These are phyloP conservation scores for Lipomyces sp. DNA, from an alignment of 805 yeast genomes.

Conservation along the genomic window DNA sequence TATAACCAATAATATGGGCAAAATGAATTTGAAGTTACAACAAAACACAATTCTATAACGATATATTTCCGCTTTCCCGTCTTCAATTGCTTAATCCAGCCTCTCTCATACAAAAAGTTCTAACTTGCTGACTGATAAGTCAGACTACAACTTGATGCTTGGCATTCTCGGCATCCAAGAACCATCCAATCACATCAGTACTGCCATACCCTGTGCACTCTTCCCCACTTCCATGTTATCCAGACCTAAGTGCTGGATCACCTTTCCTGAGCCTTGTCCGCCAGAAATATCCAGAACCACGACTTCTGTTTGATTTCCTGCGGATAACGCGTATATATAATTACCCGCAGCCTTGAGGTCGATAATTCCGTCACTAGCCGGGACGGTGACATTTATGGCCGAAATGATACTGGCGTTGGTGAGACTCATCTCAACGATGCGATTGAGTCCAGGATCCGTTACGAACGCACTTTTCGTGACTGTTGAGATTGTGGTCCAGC, in stretches of 20 bases:
- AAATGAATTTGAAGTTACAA: too few species aligned
- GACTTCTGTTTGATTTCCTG: conserved; percentile 6
- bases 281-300: neutral
- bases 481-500: neutral
- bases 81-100: too few species aligned
- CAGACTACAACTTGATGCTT: neutral
- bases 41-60: too few species aligned
- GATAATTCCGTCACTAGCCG: neutral
- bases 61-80: too few species aligned
- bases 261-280: neutral
- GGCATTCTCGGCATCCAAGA: too few species aligned
- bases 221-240: neutral
- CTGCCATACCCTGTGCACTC: conserved; percentile 7
- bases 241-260: neutral
- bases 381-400: neutral
- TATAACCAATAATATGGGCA: too few species aligned
- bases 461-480: neutral
- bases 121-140: too few species aligned
- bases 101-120: too few species aligned
- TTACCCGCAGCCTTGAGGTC: conserved; percentile 2
- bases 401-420: conserved; percentile 4
- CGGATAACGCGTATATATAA: neutral
- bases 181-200: neutral
- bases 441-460: neutral
- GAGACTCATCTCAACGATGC: conserved; percentile 7